phyloP scores from a whole-genome alignment of 208 protist genomes.

The Leishmania mexicana region DNA sequence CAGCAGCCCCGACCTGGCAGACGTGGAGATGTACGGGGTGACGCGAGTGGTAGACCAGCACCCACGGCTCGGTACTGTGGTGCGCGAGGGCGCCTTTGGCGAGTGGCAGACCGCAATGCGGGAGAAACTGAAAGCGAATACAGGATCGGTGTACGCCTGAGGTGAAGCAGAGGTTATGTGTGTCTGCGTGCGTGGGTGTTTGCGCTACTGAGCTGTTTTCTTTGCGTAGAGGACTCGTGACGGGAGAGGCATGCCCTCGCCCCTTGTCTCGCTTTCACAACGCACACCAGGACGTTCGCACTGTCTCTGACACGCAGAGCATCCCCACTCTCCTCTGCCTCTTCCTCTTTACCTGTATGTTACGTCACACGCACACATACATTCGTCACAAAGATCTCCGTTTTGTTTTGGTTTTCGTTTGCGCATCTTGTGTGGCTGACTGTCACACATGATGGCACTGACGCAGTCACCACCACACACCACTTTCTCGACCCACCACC shows the following conservation, averaged over 20 bases:
- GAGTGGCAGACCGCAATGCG: conserved; percentile 69
- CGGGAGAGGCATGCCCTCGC: background rate
- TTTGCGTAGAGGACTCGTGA: background rate
- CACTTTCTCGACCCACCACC: background rate
- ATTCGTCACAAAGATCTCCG: background rate
- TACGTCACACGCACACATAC: background rate
- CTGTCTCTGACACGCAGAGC: background rate
- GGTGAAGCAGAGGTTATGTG: background rate
- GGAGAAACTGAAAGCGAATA: conserved; percentile 29
- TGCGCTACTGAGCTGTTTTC: background rate
- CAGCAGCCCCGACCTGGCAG: conserved; percentile 63
- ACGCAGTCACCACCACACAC: background rate
- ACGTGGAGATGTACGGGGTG: conserved; percentile 84
- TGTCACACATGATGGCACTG: background rate
- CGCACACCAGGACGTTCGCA: background rate
- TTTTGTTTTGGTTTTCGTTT: background rate
- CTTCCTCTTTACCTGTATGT: background rate
- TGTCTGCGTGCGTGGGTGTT: background rate
- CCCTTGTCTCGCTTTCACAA: background rate
- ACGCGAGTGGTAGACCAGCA: conserved; percentile 64
- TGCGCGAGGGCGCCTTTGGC: conserved; percentile 51
- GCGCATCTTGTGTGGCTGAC: background rate
- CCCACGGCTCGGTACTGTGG: conserved; percentile 43
- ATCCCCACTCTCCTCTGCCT: background rate
- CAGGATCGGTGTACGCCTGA: conserved; percentile 30